A percentile compares a stretch with the other conserved stretches of the same genome.
phyloP scores from a whole-genome alignment of 768 basidiomycete genomes.

The Galerina sulciceps region DNA sequence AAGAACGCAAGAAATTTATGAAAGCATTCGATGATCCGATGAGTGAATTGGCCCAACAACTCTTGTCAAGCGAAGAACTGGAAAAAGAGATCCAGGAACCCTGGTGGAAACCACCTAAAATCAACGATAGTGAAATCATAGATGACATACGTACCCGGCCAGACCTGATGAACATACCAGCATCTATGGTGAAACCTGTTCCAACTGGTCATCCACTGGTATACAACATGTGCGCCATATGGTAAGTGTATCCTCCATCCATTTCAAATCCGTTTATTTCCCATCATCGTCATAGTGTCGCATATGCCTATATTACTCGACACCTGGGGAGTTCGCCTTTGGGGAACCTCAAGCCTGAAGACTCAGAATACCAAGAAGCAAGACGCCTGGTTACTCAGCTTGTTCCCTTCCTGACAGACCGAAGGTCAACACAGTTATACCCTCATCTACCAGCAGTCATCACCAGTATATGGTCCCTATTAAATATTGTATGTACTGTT shows the following conservation, averaged over 20 bases:
- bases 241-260: constrained; percentile 48
- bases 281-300: constrained; percentile 47
- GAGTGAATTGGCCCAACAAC: constrained; percentile 60
- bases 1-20: constrained; percentile 65
- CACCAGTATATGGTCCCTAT: constrained; percentile 71
- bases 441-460: constrained; percentile 52
- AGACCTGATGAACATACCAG: constrained; percentile 48
- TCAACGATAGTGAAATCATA: constrained; percentile 10
- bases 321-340: constrained; percentile 65
- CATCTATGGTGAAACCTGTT: constrained; percentile 43
- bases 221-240: constrained; percentile 71
- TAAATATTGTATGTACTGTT: constrained; percentile 51
- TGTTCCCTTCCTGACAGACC: constrained; percentile 68
- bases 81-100: constrained; percentile 54
- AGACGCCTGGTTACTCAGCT: constrained; percentile 51
- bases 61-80: constrained; percentile 63
- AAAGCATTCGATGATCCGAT: constrained; percentile 61
- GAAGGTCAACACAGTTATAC: constrained; percentile 59
- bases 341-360: constrained; percentile 39
- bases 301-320: constrained; percentile 71
- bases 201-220: constrained; percentile 48
- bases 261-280: background rate
- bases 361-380: constrained; percentile 51
- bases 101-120: constrained; percentile 68
- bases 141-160: constrained; percentile 32